phyloP scores from a whole-genome alignment of 805 yeast genomes.

The Pichia thaimueangensis region DNA sequence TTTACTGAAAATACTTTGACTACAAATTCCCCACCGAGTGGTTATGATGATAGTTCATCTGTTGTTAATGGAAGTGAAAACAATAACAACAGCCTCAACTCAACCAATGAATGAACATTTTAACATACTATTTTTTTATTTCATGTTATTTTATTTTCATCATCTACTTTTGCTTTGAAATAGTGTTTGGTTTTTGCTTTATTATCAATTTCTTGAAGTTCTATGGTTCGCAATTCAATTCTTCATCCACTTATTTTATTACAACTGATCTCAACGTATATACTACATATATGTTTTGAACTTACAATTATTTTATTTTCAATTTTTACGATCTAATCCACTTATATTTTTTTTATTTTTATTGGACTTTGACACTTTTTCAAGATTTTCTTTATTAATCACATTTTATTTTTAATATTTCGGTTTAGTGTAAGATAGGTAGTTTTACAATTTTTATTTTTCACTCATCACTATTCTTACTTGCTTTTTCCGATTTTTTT shows the following conservation, averaged over 20 bases:
- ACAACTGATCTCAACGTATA: too few relatives aligned
- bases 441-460: too few relatives aligned
- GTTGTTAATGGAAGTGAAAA: not conserved
- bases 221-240: not conserved
- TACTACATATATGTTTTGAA: too few relatives aligned
- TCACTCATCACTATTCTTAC: not conserved
- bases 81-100: not conserved
- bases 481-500: not conserved
- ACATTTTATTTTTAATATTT: not conserved
- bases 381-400: not conserved
- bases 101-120: not conserved
- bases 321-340: too few relatives aligned
- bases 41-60: not conserved
- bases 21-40: constrained; percentile 3
- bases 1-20: constrained; percentile 19
- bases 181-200: not conserved
- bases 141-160: not conserved
- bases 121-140: not conserved
- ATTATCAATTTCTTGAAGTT: not conserved
- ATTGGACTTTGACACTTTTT: not conserved
- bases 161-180: not conserved
- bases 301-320: too few relatives aligned
- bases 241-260: too few relatives aligned
- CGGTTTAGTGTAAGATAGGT: too few relatives aligned
- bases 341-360: not conserved